Percentiles rank a stretch among this genome's conserved stretches.
phyloP scores from a whole-genome alignment of 2,329 filamentous ascomycete genomes.

The Colletotrichum echinochloae region DNA sequence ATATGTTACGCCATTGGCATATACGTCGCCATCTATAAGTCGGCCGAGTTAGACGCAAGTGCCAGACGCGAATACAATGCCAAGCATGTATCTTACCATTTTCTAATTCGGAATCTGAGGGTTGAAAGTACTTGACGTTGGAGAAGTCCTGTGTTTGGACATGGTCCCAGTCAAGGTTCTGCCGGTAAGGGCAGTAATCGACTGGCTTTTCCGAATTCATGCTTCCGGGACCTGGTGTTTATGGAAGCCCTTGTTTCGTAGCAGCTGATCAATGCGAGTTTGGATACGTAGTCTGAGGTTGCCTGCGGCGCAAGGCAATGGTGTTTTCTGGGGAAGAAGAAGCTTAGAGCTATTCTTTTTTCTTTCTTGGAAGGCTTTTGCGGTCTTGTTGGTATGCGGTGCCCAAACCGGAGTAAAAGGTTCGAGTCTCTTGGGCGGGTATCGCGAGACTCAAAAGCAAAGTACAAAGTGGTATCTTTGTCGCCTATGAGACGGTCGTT shows the following conservation, averaged over 20 bases:
- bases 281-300: slow-evolving; percentile 26
- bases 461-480: slow-evolving; percentile 34
- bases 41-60: background rate
- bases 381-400: slow-evolving; percentile 23
- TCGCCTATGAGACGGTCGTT: slow-evolving; percentile 37
- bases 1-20: slow-evolving; percentile 34
- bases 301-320: background rate
- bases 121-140: slow-evolving; percentile 55
- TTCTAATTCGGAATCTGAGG: slow-evolving; percentile 53
- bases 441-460: slow-evolving; percentile 38
- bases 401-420: slow-evolving; percentile 34
- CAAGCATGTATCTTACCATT: slow-evolving; percentile 28
- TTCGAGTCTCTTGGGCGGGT: slow-evolving; percentile 39
- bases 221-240: slow-evolving; percentile 48
- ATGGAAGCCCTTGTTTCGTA: slow-evolving; percentile 33
- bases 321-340: slow-evolving; percentile 5
- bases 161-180: slow-evolving; percentile 53
- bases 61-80: background rate
- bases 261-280: slow-evolving; percentile 35
- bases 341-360: slow-evolving; percentile 10
- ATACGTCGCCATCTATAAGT: slow-evolving; percentile 32
- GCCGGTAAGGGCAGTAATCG: slow-evolving; percentile 55
- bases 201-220: slow-evolving; percentile 55
- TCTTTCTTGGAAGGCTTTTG: slow-evolving; percentile 4
- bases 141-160: slow-evolving; percentile 59